Evolutionary conservation across 495 filamentous ascomycete genomes (phyloP), one percentile per base, ranked within the genome.

Genomic region (Aspergillus affinis): DNA sequence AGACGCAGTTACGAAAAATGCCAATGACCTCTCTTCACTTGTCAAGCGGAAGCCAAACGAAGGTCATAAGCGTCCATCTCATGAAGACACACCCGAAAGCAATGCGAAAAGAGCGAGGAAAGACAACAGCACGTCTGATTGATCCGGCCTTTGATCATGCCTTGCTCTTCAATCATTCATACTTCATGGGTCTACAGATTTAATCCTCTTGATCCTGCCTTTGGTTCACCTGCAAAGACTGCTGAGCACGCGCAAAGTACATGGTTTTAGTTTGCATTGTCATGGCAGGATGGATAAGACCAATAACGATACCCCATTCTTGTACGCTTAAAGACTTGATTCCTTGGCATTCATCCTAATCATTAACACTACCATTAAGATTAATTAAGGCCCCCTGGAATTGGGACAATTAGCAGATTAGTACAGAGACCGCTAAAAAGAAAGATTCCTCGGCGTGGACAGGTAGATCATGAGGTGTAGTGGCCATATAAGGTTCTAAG

Each of bases 1-100:
- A 27, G 88, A 91, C 58, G 89, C 92, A 64, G 92, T 86, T 44
- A 88, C 88, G 61, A 89, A 88, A 72, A 81, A 76, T 20, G 94
- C 94, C 17, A 96, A 83, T 51, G 95, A 98, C 67, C 72, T 98
- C n/a, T 88, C 88, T 2, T 84, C 88, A 13, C 72, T 98, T n/a
- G 88, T 97, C 3, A 83, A 81, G 60, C 74, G 90, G 56, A 95
- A 96, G 81, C 77, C 84, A 57, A 65, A 64, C 9, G 30, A 32
- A 21, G 60, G 48, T 21, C 64, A 65, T 4, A 76, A 76, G 58
- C 68, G 75, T 19, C 55, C 70, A n/a, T 70, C 67, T 5, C 69
- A 68, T 23, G 69, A 72, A 48, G 44, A 51, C 6, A 45, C 55
- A 8, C n/a, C 55, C 2, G 69, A 69, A n/a, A 52, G 59, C 52